Conservation (phyloP, 2,329 filamentous ascomycete species). For the Exophiala sp. region DNA sequence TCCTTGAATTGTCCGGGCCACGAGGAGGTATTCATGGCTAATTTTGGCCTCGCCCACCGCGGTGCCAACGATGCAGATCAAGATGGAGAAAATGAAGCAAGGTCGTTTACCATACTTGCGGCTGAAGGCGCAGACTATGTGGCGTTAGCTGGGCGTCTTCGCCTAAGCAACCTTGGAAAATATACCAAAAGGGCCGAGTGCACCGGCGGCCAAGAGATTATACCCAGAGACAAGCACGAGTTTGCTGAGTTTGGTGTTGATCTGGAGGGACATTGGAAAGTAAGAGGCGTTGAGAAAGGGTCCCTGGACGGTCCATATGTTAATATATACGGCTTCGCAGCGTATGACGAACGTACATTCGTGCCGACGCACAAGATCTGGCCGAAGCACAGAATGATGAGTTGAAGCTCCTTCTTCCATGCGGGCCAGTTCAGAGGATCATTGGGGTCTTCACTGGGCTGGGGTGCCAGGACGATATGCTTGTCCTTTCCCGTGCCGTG, state of each 20-base stretch:
- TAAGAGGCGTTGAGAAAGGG: conserved; percentile 26
- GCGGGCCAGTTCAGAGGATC: conserved; percentile 32
- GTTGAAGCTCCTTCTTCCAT: conserved; percentile 31
- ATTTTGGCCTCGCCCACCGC: conserved; percentile 25
- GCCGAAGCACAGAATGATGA: conserved; percentile 30
- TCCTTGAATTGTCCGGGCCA: conserved; percentile 25
- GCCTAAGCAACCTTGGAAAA: too few species aligned
- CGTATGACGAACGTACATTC: too few species aligned
- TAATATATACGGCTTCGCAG: neutral
- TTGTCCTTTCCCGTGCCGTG: conserved; percentile 23
- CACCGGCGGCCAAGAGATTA: conserved; percentile 27
- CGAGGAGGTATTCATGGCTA: conserved; percentile 24
- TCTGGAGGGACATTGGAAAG: conserved; percentile 15
- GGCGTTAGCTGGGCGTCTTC: too few species aligned
- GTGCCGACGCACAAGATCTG: conserved; percentile 28
- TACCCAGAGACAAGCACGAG: conserved; percentile 25
- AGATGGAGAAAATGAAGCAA: conserved; percentile 26
- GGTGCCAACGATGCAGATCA: conserved; percentile 24
- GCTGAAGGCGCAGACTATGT: conserved; percentile 36
- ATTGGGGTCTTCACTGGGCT: conserved; percentile 31
- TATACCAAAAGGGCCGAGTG: conserved; percentile 22
- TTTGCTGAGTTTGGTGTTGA: conserved; percentile 19
- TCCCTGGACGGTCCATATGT: neutral
- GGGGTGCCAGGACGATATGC: conserved; percentile 28
- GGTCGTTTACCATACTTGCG: conserved; percentile 41